These are phyloP conservation scores for Penicillium lagena DNA, from an alignment of 495 filamentous ascomycete species.

Conservation along the genomic window DNA sequence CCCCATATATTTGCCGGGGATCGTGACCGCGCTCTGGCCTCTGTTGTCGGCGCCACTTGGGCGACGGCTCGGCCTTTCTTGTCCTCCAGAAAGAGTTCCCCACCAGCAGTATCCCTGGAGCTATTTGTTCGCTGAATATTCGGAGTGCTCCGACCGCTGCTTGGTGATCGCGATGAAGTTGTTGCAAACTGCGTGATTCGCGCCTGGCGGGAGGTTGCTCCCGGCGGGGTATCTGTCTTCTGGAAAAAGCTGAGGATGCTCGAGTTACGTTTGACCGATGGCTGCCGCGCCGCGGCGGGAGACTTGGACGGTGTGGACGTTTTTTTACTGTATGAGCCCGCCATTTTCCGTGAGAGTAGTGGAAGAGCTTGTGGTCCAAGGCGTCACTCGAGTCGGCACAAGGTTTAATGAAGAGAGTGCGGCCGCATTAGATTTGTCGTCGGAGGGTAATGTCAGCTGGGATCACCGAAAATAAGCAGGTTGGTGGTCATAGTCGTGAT, in stretches of 20 bases:
- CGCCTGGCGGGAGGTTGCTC: slow-evolving; percentile 26
- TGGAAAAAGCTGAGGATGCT: slow-evolving; percentile 82
- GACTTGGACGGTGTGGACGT: slow-evolving; percentile 23
- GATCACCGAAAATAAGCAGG: too few relatives aligned
- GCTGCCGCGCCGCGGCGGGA: neutral
- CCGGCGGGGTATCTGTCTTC: slow-evolving; percentile 51
- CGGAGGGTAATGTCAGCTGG: too few relatives aligned
- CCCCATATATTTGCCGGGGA: slow-evolving; percentile 35
- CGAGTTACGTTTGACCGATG: slow-evolving; percentile 48
- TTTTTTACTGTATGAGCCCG: slow-evolving; percentile 16
- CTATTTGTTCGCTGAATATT: slow-evolving; percentile 7
- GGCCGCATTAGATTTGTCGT: neutral
- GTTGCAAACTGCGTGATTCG: slow-evolving; percentile 38
- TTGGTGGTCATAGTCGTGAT: neutral
- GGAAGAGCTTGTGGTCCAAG: neutral
- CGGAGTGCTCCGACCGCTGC: slow-evolving; percentile 17
- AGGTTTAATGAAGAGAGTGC: neutral
- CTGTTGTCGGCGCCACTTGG: neutral
- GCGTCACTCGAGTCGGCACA: neutral
- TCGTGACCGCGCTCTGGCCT: slow-evolving; percentile 9
- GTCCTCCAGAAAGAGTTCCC: slow-evolving; percentile 38
- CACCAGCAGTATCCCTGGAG: slow-evolving; percentile 14
- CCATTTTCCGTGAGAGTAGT: slow-evolving; percentile 9
- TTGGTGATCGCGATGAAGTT: slow-evolving; percentile 9
- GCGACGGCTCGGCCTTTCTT: slow-evolving; percentile 18